A percentile compares a stretch with the other conserved stretches of the same genome.
Evolutionary conservation across 352 stramenopile genomes (phyloP).

Genomic region (Globisporangium irregulare): DNA sequence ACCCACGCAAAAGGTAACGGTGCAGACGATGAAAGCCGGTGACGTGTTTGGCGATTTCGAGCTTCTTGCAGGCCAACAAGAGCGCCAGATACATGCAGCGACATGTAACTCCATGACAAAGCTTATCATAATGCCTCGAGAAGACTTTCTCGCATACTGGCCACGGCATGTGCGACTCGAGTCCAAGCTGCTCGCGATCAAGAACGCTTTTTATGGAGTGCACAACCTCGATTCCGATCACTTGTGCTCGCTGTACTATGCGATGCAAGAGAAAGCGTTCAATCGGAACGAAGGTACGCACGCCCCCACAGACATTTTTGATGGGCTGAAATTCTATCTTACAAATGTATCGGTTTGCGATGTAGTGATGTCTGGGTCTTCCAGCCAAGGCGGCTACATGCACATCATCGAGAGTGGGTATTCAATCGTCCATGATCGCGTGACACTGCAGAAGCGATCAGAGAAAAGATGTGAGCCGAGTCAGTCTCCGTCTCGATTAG

Average conservation of each 20-base stretch:
- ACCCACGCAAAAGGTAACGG: conserved; percentile 20
- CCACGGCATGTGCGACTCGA: conserved; percentile 24
- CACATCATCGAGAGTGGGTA: conserved; percentile 38
- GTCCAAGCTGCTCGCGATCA: conserved; percentile 32
- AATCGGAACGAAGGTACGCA: conserved; percentile 38
- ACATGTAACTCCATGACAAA: conserved; percentile 25
- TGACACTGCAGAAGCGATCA: conserved; percentile 28
- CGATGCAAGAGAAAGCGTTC: conserved; percentile 29
- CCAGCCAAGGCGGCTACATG: conserved; percentile 23
- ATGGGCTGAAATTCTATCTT: neutral
- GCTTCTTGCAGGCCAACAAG: conserved; percentile 22
- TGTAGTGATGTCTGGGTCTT: conserved; percentile 31
- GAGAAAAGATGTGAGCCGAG: conserved; percentile 15
- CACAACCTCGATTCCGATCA: conserved; percentile 37
- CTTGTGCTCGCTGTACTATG: conserved; percentile 46
- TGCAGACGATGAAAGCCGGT: conserved; percentile 29
- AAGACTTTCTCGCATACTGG: conserved; percentile 35
- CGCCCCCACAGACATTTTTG: neutral
- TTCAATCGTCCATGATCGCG: conserved; percentile 42
- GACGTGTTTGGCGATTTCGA: conserved; percentile 55
- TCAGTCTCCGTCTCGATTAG: conserved; percentile 21
- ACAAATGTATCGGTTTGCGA: neutral
- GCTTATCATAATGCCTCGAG: conserved; percentile 33
- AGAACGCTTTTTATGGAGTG: conserved; percentile 26
- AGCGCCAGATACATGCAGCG: conserved; percentile 30